Conservation (phyloP, 202 grass and related monocot genomes). For the Saccharum hybrid region DNA sequence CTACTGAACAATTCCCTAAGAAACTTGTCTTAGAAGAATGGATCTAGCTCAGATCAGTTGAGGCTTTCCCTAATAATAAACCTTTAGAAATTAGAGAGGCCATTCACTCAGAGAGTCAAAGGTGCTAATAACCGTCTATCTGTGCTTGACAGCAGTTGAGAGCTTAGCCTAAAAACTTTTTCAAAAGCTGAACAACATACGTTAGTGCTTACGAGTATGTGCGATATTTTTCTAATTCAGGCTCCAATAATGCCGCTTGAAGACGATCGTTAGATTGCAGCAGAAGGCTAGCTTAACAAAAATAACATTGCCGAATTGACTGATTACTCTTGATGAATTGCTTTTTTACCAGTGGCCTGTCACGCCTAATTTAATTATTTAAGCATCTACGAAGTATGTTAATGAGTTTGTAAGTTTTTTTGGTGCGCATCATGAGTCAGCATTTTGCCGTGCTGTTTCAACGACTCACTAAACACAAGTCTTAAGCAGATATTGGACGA, state of each 20-base stretch:
- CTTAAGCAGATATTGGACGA: neutral
- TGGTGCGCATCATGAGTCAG: neutral
- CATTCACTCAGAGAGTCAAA: too few relatives aligned
- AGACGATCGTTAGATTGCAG: neutral
- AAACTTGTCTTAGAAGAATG: too few relatives aligned
- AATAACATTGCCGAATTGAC: neutral
- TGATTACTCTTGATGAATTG: too few relatives aligned
- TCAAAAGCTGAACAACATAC: neutral
- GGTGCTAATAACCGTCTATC: too few relatives aligned
- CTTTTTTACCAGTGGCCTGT: neutral
- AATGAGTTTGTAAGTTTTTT: too few relatives aligned
- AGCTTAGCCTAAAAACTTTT: neutral
- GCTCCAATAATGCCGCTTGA: neutral
- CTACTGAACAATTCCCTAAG: too few relatives aligned
- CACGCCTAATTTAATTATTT: neutral
- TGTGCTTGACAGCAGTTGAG: neutral
- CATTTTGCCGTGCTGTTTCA: neutral
- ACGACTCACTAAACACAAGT: neutral
- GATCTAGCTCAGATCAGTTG: too few relatives aligned
- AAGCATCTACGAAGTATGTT: neutral
- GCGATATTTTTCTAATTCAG: neutral
- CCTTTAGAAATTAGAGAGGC: too few relatives aligned
- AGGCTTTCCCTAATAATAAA: too few relatives aligned
- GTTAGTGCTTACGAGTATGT: neutral
- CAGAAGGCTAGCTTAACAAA: neutral